Evolutionary conservation across 75 land plant species (phyloP), one percentile per base, ranked within the genome.

Genomic region (Isoetes taiwanensis): DNA sequence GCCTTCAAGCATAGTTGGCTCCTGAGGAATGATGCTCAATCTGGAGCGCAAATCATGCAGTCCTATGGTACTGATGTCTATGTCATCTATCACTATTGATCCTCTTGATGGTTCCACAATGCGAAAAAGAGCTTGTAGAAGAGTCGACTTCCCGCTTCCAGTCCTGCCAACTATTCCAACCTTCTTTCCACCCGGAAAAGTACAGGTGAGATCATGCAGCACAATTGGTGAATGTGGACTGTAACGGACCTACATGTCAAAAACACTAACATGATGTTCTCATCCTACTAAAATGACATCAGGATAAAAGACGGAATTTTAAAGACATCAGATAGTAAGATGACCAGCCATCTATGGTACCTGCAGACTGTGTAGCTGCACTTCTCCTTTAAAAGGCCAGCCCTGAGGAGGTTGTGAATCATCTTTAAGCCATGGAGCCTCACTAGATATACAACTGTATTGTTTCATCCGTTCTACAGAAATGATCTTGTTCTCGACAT

Each of bases 391-490:
- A 24, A 58, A 19, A 42, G 96, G 96, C 96, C 96, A 90, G 42
- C 56, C 25, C n/a, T 26, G 1, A 12, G 35, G 57, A 28, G 80
- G 82, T 28, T 62, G 66, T 27, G 30, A 66, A 1, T 59, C 57
- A 46, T 80, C 76, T 20, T 78, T 64, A 9, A 63, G 41, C 39
- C 83, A 72, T 4, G 96, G 81, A 1, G 96, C 63, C 52, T 90
- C 96, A 75, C 84, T 78, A 10, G 79, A 63, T 23, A 90, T 59
- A 30, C n/a, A n/a, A 11, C 65, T 64, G 40, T 85, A 90, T 56
- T 90, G 96, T 35, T 80, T 54, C 50, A 90, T 80, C 52, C 96
- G 70, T 57, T 90, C 96, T 6, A 90, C 91, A 14, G 86, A 76
- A 32, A 90, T 75, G 20, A 90, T 82, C 32, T 66, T 85, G 71